Evolutionary conservation across 768 basidiomycete genomes (phyloP).

Genomic region (Macrolepiota dolichaula): DNA sequence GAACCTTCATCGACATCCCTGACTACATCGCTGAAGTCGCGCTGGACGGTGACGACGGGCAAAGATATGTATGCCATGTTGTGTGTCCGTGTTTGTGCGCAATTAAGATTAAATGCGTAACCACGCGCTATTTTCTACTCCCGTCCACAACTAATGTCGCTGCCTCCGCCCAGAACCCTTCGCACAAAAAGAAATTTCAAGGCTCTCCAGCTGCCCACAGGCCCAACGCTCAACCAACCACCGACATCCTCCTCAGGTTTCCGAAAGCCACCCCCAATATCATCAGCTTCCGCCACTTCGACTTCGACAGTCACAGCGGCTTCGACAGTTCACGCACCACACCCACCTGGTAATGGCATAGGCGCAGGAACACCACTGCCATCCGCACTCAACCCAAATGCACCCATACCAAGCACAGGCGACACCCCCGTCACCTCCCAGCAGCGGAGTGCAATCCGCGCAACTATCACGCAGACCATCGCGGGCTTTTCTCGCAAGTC

Average conservation of each 20-base stretch:
- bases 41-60: conserved; percentile 58
- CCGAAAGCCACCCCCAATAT: conserved; percentile 8
- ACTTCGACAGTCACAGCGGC: background rate
- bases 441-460: conserved; percentile 9
- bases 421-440: conserved; percentile 17
- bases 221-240: conserved; percentile 15
- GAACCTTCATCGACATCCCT: conserved; percentile 60
- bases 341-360: conserved; percentile 13
- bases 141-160: background rate
- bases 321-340: background rate
- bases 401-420: conserved; percentile 15
- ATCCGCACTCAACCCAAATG: background rate
- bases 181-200: conserved; percentile 93
- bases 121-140: background rate
- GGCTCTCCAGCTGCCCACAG: conserved; percentile 63
- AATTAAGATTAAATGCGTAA: background rate
- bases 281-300: background rate
- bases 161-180: conserved; percentile 39
- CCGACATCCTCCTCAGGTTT: conserved; percentile 13
- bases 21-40: conserved; percentile 55
- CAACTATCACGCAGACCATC: conserved; percentile 23
- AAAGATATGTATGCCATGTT: conserved; percentile 23
- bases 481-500: conserved; percentile 26
- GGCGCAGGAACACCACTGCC: conserved; percentile 5
- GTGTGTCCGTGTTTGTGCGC: background rate